A percentile compares a stretch with the other conserved stretches of the same genome.
Evolutionary conservation across 805 yeast genomes (phyloP).

Genomic region (Wickerhamomyces strasburgensis): DNA sequence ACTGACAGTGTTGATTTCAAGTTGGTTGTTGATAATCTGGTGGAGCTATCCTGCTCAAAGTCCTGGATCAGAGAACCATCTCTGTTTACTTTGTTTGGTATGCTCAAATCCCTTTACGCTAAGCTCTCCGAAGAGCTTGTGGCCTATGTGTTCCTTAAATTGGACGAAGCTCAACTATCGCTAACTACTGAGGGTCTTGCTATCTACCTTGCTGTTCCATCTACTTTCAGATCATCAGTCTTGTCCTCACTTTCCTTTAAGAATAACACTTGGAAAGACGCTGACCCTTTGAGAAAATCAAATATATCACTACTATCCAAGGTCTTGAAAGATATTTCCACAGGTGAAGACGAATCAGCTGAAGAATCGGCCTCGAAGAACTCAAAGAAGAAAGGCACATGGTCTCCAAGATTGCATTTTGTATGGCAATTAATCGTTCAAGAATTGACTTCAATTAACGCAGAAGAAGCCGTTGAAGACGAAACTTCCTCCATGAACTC

Average conservation of each 20-base stretch:
- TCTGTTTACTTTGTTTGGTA: slow-evolving; percentile 61
- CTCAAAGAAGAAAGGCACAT: slow-evolving; percentile 52
- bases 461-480: slow-evolving; percentile 21
- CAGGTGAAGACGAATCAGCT: slow-evolving; percentile 26
- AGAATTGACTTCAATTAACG: slow-evolving; percentile 25
- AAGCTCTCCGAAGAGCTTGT: slow-evolving; percentile 19
- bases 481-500: slow-evolving; percentile 19
- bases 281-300: slow-evolving; percentile 69
- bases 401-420: slow-evolving; percentile 73
- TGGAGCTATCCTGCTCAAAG: slow-evolving; percentile 58
- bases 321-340: slow-evolving; percentile 54
- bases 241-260: slow-evolving; percentile 10
- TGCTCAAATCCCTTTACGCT: slow-evolving; percentile 31
- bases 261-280: slow-evolving; percentile 53
- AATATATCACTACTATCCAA: slow-evolving; percentile 59
- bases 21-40: slow-evolving; percentile 40
- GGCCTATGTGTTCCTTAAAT: slow-evolving; percentile 32
- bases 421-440: slow-evolving; percentile 64
- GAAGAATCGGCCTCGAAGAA: slow-evolving; percentile 22
- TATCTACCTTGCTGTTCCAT: slow-evolving; percentile 52
- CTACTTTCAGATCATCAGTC: slow-evolving; percentile 9
- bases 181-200: slow-evolving; percentile 79
- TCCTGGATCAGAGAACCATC: slow-evolving; percentile 86
- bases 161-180: slow-evolving; percentile 51
- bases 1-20: slow-evolving; percentile 25